Evolutionary conservation across 768 basidiomycete species (phyloP), one percentile per base, ranked within the genome.

Genomic region (Rhodosporidiobolus odoratus): DNA sequence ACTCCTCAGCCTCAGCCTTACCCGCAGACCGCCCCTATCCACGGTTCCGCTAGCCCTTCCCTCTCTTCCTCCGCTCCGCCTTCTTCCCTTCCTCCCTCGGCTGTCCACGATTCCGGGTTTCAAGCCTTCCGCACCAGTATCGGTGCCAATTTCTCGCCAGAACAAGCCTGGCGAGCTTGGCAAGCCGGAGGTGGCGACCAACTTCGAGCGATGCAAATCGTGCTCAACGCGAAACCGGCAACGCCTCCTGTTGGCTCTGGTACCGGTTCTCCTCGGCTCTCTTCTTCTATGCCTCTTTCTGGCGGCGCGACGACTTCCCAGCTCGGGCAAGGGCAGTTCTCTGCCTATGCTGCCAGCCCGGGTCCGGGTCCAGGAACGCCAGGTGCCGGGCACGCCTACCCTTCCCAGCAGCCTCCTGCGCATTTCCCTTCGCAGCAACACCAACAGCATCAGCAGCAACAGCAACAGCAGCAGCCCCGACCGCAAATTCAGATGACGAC

Each of bases 261-360:
- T 58, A 58, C 52, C 57, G 13, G 13, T 25, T 17, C 48, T 50
- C n/a, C 30, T 32, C 27, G 61, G 40, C 27, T 52, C 70, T 5
- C 45, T 47, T 62, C 30, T n/a, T n/a, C n/a, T n/a, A n/a, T n/a
- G n/a, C n/a, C n/a, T n/a, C n/a, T n/a, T n/a, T n/a, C n/a, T n/a
- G n/a, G n/a, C n/a, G n/a, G n/a, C n/a, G n/a, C n/a, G n/a, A n/a
- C n/a, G n/a, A n/a, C n/a, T n/a, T n/a, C n/a, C n/a, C n/a, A n/a
- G n/a, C n/a, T n/a, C n/a, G n/a, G 53, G 43, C 35, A 53, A 15
- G 69, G 76, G n/a, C 77, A 75, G 15, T 75, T 76, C 61, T 75
- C 76, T 52, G 43, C 66, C 57, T 48, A 67, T 52, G 23, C 41
- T 50, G 64, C 72, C 40, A 12, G 64, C 54, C n/a, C 58, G 32